phyloP scores from a whole-genome alignment of 2,329 filamentous ascomycete species.

The Colletotrichum higginsianum region DNA sequence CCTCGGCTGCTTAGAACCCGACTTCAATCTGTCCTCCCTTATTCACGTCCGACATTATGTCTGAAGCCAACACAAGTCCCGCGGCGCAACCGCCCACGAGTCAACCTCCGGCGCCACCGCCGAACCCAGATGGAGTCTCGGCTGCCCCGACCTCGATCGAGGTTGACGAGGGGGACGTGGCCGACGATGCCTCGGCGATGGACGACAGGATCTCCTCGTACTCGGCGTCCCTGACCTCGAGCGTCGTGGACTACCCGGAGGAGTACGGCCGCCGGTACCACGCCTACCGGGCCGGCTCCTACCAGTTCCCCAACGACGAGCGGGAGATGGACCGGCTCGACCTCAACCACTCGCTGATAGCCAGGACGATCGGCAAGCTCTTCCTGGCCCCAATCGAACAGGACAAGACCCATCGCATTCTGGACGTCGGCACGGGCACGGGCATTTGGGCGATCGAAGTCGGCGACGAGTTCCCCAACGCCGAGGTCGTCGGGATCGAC shows the following conservation, averaged over 20 bases:
- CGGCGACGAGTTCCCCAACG: constrained; percentile 8
- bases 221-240: constrained; percentile 25
- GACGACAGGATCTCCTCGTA: constrained; percentile 3
- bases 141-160: background rate
- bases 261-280: constrained; percentile 13
- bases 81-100: background rate
- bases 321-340: constrained; percentile 28
- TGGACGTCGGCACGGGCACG: constrained; percentile 73
- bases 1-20: too few relatives aligned
- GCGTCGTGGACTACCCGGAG: constrained; percentile 24
- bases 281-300: constrained; percentile 32
- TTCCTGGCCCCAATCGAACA: constrained; percentile 22
- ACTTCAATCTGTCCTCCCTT: too few relatives aligned
- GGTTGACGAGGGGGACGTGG: background rate
- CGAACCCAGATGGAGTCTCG: background rate
- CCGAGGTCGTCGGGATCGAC: constrained; percentile 26
- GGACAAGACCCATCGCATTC: constrained; percentile 53
- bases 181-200: background rate
- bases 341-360: background rate
- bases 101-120: background rate
- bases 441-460: constrained; percentile 64
- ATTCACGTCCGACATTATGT: too few relatives aligned
- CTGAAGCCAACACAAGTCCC: too few relatives aligned
- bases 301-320: constrained; percentile 55
- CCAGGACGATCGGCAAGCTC: constrained; percentile 17